Conservation (phyloP, 352 stramenopile species). For the Saprolegnia parasitica region DNA sequence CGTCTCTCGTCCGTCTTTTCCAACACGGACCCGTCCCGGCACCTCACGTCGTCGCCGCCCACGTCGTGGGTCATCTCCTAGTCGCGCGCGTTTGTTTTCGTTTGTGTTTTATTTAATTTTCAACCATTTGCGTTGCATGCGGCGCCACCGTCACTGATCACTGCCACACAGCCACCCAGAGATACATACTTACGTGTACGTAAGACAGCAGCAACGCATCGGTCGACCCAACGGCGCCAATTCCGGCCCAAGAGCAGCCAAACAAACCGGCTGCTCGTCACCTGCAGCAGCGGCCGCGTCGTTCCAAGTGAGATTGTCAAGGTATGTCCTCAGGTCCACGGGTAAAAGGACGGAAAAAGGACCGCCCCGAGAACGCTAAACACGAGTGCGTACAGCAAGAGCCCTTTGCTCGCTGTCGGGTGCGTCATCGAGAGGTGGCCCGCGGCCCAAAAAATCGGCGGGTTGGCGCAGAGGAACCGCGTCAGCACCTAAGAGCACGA, state of each 20-base stretch:
- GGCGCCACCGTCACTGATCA: no score
- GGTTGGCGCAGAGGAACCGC: conserved; percentile 66
- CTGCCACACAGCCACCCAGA: no score
- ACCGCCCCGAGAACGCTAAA: conserved; percentile 59
- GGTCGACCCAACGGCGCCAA: no score
- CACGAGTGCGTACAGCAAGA: conserved; percentile 67
- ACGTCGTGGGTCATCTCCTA: not conserved
- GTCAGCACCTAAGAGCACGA: conserved; percentile 56
- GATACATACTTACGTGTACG: no score
- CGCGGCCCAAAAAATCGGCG: conserved; percentile 74
- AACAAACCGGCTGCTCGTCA: no score
- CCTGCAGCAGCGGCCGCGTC: not conserved
- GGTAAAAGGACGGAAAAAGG: conserved; percentile 79
- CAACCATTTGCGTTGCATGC: not conserved
- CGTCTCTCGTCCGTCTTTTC: not conserved
- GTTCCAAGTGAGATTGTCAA: not conserved
- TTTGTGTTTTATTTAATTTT: not conserved
- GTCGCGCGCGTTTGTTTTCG: not conserved
- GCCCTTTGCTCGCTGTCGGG: conserved; percentile 31
- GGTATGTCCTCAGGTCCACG: conserved; percentile 52
- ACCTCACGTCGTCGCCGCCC: not conserved
- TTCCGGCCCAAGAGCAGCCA: no score
- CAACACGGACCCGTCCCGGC: not conserved
- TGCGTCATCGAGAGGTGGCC: conserved; percentile 35
- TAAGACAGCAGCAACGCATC: no score